Conservation (phyloP, 495 filamentous ascomycete species). For the Sordaria brevicollis region DNA sequence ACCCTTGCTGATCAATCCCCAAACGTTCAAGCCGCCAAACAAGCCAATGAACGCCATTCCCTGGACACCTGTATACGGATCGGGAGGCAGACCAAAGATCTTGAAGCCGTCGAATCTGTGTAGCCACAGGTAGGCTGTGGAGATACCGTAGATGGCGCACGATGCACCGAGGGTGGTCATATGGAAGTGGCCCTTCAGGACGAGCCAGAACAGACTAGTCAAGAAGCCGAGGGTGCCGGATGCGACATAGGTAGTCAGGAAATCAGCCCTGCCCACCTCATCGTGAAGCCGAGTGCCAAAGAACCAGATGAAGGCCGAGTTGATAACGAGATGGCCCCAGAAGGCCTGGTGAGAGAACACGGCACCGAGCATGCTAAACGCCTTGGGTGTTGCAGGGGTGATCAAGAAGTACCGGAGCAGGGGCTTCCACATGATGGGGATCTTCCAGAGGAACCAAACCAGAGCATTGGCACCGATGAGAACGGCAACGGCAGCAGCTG, state of each 20-base stretch:
- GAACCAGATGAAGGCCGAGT: conserved; percentile 53
- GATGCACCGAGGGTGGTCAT: conserved; percentile 58
- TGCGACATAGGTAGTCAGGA: conserved; percentile 67
- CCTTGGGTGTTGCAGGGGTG: conserved; percentile 56
- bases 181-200: conserved; percentile 33
- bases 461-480: conserved; percentile 56
- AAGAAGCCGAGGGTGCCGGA: conserved; percentile 59
- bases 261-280: conserved; percentile 74
- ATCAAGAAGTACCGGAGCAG: conserved; percentile 73
- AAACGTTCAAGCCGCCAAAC: conserved; percentile 36
- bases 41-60: conserved; percentile 38
- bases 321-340: conserved; percentile 51
- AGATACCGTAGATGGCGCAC: conserved; percentile 57
- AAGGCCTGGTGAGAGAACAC: conserved; percentile 69
- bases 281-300: conserved; percentile 57
- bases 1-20: conserved; percentile 26
- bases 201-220: conserved; percentile 46
- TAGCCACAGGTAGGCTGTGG: conserved; percentile 59
- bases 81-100: conserved; percentile 40
- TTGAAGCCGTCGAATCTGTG: conserved; percentile 43
- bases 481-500: conserved; percentile 62
- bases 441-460: conserved; percentile 54
- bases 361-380: conserved; percentile 55
- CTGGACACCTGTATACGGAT: conserved; percentile 39
- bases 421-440: conserved; percentile 58